A percentile compares a stretch with the other conserved stretches of the same genome.
phyloP scores from a whole-genome alignment of 2,329 filamentous ascomycete species.

The Calonectria henricotiae region DNA sequence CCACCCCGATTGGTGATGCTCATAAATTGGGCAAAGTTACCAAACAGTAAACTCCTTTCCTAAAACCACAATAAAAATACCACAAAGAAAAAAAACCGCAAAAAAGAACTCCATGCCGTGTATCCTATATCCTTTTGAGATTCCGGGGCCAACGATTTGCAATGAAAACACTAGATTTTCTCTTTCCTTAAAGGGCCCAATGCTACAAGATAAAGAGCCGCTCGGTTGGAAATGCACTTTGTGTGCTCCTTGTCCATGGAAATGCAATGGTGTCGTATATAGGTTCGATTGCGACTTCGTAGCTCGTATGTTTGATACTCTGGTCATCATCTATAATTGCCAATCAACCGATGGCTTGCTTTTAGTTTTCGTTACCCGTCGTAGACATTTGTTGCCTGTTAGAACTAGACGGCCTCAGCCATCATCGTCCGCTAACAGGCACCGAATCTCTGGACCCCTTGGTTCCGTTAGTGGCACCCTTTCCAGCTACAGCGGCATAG shows the following conservation, averaged over 20 bases:
- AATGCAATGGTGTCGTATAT: constrained; percentile 44
- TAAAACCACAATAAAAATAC: constrained; percentile 39
- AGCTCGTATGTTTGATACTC: constrained; percentile 45
- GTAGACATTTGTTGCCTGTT: not conserved
- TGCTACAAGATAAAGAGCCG: constrained; percentile 43
- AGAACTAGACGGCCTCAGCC: not conserved
- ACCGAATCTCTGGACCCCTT: constrained; percentile 54
- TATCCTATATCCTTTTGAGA: constrained; percentile 54
- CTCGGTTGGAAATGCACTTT: constrained; percentile 32
- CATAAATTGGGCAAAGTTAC: constrained; percentile 31
- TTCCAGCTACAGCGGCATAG: constrained; percentile 60
- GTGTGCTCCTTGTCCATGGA: constrained; percentile 39
- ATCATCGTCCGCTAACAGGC: constrained; percentile 56
- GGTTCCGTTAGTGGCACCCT: constrained; percentile 49
- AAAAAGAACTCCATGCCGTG: constrained; percentile 51
- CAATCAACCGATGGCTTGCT: constrained; percentile 31
- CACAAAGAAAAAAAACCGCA: constrained; percentile 38
- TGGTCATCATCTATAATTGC: constrained; percentile 45
- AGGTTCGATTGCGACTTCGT: constrained; percentile 44
- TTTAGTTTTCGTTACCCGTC: constrained; percentile 25
- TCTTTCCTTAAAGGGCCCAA: constrained; percentile 43
- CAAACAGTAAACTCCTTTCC: constrained; percentile 40
- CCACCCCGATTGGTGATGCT: constrained; percentile 20
- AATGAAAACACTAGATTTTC: constrained; percentile 48
- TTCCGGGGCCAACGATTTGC: constrained; percentile 48